Evolutionary conservation across 257 asterid genomes (phyloP), one percentile per base, ranked within the genome.

Genomic region (Misopates orontium): DNA sequence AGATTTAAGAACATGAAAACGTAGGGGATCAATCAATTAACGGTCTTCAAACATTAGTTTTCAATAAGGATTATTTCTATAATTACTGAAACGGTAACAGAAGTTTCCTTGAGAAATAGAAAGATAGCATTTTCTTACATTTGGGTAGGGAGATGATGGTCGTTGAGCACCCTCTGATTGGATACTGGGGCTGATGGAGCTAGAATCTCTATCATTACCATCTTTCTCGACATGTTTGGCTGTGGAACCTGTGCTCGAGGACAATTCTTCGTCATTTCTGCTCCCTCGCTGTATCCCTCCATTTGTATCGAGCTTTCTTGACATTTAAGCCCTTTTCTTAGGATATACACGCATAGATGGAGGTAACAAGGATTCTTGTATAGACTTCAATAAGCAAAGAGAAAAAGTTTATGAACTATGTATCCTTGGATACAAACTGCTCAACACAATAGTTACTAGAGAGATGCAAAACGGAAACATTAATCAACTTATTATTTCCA

Each of bases 351-450:
- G 91, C 31, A 85, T 90, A 58, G 98, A 85, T 39, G 80, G 85
- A 76, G 98, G 98, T 39, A 91, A 87, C 77, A 91, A 82, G 18
- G 75, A 66, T 78, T 91, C 98, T 78, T 91, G 98, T 76, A 89
- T 89, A 79, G 80, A 96, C 98, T 89, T 73, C 78, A 86, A 75
- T 41, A 36, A 62, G 24, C 41, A 64, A 24, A 70, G 14, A 42
- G 13, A n/a, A 9, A 12, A 23, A 32, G 59, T 18, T 11, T 60
- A 50, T 31, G 51, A 60, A 50, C 39, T 56, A 44, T 50, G 23
- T 9, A 52, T 47, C 71, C 55, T 2, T 8, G 17, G n/a, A 31
- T 24, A 44, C 73, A 61, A 61, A 69, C 60, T 13, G 49, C 17
- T 69, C 68, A 22, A 8, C 14, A 10, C n/a, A 21, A 36, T 36